Evolutionary conservation across 352 stramenopile species (phyloP).

Genomic region (Blastocystis sp.): DNA sequence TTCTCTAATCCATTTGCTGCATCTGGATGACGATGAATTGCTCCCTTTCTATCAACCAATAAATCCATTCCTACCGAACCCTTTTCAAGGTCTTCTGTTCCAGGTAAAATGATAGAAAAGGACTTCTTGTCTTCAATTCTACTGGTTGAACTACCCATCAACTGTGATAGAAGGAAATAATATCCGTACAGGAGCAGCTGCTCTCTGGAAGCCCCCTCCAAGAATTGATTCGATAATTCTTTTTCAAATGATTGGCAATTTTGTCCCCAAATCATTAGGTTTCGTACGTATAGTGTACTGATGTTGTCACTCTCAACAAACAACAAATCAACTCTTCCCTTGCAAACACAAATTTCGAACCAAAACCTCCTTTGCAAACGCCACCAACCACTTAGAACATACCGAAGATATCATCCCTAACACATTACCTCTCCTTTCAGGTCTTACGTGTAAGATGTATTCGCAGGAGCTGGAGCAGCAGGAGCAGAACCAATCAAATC

Average conservation of each 20-base stretch:
- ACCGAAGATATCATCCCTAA: slow-evolving; percentile 53
- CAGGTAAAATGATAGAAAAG: slow-evolving; percentile 20
- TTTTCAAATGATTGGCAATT: too few relatives aligned
- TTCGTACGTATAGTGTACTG: not conserved
- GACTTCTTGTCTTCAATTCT: not conserved
- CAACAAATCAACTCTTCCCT: not conserved
- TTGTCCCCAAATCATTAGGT: too few relatives aligned
- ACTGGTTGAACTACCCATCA: slow-evolving; percentile 2
- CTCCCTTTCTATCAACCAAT: not conserved
- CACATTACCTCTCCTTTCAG: not conserved
- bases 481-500: not conserved
- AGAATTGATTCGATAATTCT: too few relatives aligned
- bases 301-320: not conserved
- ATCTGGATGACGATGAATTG: not conserved
- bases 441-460: not conserved
- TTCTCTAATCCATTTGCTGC: slow-evolving; percentile 22
- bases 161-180: not conserved
- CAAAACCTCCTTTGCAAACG: not conserved
- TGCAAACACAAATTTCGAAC: not conserved
- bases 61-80: not conserved
- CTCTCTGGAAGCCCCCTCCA: not conserved
- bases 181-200: not conserved
- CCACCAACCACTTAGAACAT: slow-evolving; percentile 33
- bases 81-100: not conserved
- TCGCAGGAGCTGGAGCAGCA: slow-evolving; percentile 18